Evolutionary conservation across 768 basidiomycete genomes (phyloP).

Genomic region (Termitomyces sp.): DNA sequence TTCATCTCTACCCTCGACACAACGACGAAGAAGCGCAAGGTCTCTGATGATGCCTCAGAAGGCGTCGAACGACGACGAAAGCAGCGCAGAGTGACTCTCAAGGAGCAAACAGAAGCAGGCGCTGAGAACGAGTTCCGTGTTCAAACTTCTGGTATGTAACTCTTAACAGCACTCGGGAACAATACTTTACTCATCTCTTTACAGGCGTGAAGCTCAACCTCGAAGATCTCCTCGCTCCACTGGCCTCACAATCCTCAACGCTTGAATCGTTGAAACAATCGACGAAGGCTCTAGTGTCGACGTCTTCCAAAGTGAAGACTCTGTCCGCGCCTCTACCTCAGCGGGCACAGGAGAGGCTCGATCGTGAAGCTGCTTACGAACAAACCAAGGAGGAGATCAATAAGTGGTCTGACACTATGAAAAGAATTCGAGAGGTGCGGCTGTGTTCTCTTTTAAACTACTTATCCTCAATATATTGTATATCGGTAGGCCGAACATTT

Average conservation of each 20-base stretch:
- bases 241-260: slow-evolving; percentile 57
- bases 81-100: slow-evolving; percentile 52
- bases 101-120: slow-evolving; percentile 77
- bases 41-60: slow-evolving; percentile 32
- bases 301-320: slow-evolving; percentile 54
- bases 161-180: background rate
- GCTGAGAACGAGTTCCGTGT: slow-evolving; percentile 80
- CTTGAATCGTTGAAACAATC: slow-evolving; percentile 69
- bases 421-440: slow-evolving; percentile 80
- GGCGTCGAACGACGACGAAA: slow-evolving; percentile 40
- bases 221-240: slow-evolving; percentile 75
- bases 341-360: slow-evolving; percentile 83
- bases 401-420: slow-evolving; percentile 94
- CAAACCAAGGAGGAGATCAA: slow-evolving; percentile 89
- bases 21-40: slow-evolving; percentile 68
- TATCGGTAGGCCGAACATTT: slow-evolving; percentile 72
- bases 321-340: slow-evolving; percentile 85
- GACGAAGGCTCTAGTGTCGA: slow-evolving; percentile 57
- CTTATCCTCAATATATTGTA: background rate
- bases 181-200: background rate
- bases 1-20: slow-evolving; percentile 72
- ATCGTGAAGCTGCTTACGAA: slow-evolving; percentile 93
- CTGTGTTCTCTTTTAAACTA: background rate
- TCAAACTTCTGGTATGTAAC: slow-evolving; percentile 42
- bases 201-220: slow-evolving; percentile 60